These are phyloP conservation scores for Colletotrichum truncatum DNA, from an alignment of 2,329 filamentous ascomycete species.

Conservation along the genomic window DNA sequence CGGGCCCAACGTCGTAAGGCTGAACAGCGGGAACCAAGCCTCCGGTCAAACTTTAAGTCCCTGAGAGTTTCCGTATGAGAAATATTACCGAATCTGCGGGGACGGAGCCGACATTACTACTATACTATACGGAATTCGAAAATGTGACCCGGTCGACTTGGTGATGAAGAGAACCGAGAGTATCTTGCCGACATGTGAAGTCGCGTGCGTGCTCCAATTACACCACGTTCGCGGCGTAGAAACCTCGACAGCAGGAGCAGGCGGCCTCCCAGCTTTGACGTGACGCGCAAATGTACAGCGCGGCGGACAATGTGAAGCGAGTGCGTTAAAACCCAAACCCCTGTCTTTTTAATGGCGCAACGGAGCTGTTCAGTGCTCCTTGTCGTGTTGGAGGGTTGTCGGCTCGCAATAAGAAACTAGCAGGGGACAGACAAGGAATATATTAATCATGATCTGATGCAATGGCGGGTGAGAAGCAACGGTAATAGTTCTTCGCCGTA, in stretches of 20 bases:
- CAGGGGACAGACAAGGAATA: not conserved
- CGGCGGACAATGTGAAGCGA: not conserved
- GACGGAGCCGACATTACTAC: not conserved
- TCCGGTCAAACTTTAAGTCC: not conserved
- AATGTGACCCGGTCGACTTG: not conserved
- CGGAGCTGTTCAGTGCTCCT: not conserved
- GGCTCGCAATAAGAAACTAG: not conserved
- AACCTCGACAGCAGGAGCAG: not conserved
- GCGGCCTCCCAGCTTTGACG: not conserved
- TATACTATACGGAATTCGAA: not conserved
- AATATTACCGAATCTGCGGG: not conserved
- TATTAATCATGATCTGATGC: not conserved
- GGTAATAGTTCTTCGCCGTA: not conserved
- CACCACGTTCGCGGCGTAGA: too few species aligned
- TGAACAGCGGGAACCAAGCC: slow-evolving; percentile 7
- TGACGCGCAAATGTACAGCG: not conserved
- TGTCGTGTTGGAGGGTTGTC: slow-evolving; percentile 1
- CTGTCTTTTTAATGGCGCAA: slow-evolving; percentile 4
- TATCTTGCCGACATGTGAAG: too few species aligned
- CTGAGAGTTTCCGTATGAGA: not conserved
- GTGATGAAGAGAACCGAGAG: not conserved
- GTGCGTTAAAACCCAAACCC: not conserved
- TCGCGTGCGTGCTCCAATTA: too few species aligned
- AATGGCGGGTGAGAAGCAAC: not conserved
- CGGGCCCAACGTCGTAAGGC: slow-evolving; percentile 17